These are phyloP conservation scores for Diospyros kaki DNA, from an alignment of 148 eudicot species.

Conservation along the genomic window DNA sequence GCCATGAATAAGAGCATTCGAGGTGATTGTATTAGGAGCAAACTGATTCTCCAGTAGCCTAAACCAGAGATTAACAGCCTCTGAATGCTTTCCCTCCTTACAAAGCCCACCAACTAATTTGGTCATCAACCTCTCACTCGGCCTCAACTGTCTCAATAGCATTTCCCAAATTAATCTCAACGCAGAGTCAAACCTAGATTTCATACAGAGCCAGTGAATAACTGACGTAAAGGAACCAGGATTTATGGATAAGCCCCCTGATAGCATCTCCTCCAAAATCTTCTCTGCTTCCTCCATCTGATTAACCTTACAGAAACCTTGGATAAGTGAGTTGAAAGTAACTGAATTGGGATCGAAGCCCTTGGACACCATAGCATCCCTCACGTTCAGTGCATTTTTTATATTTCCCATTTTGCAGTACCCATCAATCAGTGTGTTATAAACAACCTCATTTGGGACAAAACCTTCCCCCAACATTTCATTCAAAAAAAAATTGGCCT, in stretches of 20 bases:
- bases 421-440: constrained; percentile 73
- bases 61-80: constrained; percentile 65
- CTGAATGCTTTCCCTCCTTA: constrained; percentile 46
- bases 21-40: constrained; percentile 57
- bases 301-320: constrained; percentile 63
- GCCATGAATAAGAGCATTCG: constrained; percentile 76
- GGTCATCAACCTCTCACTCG: constrained; percentile 63
- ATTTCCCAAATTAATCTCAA: constrained; percentile 41
- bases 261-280: constrained; percentile 58
- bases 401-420: constrained; percentile 64
- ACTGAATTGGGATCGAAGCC: constrained; percentile 56
- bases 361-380: constrained; percentile 58
- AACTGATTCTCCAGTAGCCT: constrained; percentile 44
- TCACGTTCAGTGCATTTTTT: constrained; percentile 47
- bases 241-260: constrained; percentile 40
- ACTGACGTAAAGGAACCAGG: constrained; percentile 51
- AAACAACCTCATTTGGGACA: constrained; percentile 62
- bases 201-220: constrained; percentile 41
- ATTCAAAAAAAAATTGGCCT: constrained; percentile 46
- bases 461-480: constrained; percentile 64
- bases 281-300: constrained; percentile 54
- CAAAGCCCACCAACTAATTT: constrained; percentile 56
- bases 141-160: constrained; percentile 61
- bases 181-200: constrained; percentile 43
- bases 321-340: constrained; percentile 64